Evolutionary conservation across 331 rosid genomes (phyloP).

Genomic region (Malus hybrid): DNA sequence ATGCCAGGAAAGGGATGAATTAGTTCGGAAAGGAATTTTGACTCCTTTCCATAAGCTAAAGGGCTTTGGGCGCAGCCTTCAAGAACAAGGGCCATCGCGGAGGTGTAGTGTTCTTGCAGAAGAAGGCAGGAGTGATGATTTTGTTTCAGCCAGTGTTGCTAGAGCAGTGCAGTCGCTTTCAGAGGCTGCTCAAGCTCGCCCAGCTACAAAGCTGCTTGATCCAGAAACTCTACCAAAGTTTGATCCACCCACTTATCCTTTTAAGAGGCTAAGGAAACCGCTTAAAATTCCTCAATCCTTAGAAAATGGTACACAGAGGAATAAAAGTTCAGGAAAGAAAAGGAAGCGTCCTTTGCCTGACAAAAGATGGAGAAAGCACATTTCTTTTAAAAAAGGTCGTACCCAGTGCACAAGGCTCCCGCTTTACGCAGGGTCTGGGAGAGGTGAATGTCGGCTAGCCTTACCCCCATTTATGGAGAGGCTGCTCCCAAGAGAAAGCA

Average conservation of each 20-base stretch:
- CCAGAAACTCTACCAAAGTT: slow-evolving; percentile 68
- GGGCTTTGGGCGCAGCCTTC: slow-evolving; percentile 83
- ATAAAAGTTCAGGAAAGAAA: slow-evolving; percentile 33
- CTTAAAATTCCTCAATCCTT: slow-evolving; percentile 35
- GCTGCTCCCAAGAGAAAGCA: slow-evolving; percentile 27
- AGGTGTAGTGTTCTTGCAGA: slow-evolving; percentile 27
- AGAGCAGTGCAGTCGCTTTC: slow-evolving; percentile 60
- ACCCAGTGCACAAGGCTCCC: too few relatives aligned
- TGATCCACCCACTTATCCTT: slow-evolving; percentile 82
- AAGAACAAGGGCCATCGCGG: slow-evolving; percentile 48
- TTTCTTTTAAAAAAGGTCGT: slow-evolving; percentile 13
- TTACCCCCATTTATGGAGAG: too few relatives aligned
- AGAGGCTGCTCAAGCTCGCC: slow-evolving; percentile 84
- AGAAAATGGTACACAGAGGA: slow-evolving; percentile 30
- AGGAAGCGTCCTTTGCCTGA: slow-evolving; percentile 76
- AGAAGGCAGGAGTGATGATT: slow-evolving; percentile 32
- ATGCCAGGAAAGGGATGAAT: slow-evolving; percentile 85
- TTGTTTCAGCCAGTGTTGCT: slow-evolving; percentile 57
- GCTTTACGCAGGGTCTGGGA: too few relatives aligned
- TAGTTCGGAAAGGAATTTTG: slow-evolving; percentile 78
- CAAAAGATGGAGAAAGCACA: slow-evolving; percentile 68
- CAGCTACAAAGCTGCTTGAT: slow-evolving; percentile 74
- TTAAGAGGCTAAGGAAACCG: slow-evolving; percentile 57
- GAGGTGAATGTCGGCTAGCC: too few relatives aligned
- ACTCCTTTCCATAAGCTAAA: slow-evolving; percentile 90